Evolutionary conservation across 257 asterid species (phyloP).

Genomic region (Mentha longifolia): DNA sequence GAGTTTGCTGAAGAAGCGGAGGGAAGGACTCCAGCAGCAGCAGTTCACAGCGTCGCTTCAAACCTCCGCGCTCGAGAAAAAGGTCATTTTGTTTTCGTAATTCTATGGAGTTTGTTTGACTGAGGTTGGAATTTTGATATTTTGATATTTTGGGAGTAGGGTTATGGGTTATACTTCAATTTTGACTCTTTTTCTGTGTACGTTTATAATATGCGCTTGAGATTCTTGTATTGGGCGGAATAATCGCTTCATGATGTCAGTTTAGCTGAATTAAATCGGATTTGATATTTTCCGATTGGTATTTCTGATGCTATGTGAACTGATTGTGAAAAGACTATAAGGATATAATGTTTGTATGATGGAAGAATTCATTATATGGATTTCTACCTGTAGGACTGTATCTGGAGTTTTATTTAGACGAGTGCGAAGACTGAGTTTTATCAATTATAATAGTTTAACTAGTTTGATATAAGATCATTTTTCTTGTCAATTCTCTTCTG

Average conservation of each 20-base stretch:
- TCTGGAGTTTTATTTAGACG: neutral
- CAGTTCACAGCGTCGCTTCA: slow-evolving; percentile 57
- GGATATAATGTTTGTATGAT: slow-evolving; percentile 8
- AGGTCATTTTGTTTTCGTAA: slow-evolving; percentile 53
- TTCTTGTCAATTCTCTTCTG: neutral
- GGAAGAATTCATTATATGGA: neutral
- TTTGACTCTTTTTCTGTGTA: neutral
- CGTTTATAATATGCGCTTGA: neutral
- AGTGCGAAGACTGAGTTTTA: neutral
- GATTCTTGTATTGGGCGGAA: neutral
- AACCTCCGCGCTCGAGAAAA: slow-evolving; percentile 64
- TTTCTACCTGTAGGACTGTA: slow-evolving; percentile 12
- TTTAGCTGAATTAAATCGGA: slow-evolving; percentile 11
- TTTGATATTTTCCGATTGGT: neutral
- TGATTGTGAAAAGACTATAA: slow-evolving; percentile 9
- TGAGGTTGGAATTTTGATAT: neutral
- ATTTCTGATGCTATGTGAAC: neutral
- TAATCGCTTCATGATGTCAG: slow-evolving; percentile 4
- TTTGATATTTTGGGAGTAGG: neutral
- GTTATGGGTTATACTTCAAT: slow-evolving; percentile 8
- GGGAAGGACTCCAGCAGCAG: slow-evolving; percentile 77
- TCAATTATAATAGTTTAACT: neutral
- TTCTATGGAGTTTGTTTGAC: neutral
- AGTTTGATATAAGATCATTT: neutral
- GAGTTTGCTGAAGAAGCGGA: slow-evolving; percentile 81